Base-by-base conservation (phyloP, 2,329 filamentous ascomycete genomes). In the Neofusicoccum laricinum region DNA sequence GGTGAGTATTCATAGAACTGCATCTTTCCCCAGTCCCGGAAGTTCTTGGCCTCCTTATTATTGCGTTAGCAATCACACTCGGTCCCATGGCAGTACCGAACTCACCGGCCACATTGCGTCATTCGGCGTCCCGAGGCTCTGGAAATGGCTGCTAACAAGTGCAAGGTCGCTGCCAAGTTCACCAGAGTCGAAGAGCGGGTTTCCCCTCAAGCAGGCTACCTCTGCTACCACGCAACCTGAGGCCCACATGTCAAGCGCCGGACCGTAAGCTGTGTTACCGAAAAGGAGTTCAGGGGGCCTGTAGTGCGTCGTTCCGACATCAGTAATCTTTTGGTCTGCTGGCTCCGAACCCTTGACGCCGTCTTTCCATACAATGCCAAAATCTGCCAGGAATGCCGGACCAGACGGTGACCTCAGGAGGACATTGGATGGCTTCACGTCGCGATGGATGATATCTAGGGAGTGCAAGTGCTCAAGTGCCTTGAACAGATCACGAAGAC, bases 231-330 rank as follows among this genome's bases (percentile, higher is more conserved):
- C 90, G 67, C 90, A 89, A 0, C 96, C 95, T 0, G 90, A 85
- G 3, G 88, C 90, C 95, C 96, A 99, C 78, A 98, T 87, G 75
- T 99, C 95, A 2, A 98, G 83, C 8, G 85, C 82, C 0, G 85
- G 75, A 2, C 84, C 85, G 72, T 99, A 99, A 0, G 81, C 79
- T 57, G 84, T 87, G 75, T 93, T 84, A 0, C 93, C 95, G 73
- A 99, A 98, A 6, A 99, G 82, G 0, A 93, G 85, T 73, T 99
- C 96, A 0, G 95, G 95, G 0, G 94, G 86, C 19, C 96, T 88
- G 78, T 99, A 99, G 55, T 90, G 87, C 0, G 93, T 94, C 1
- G 94, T 98, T 40, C 95, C 95, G 30, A 99, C 91, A 74, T 99
- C 96, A 7, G 95, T 89, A 61, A 97, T 90, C 77, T 98, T 98